Conservation (phyloP, 306 rosid genomes). For the Amphicarpaea edgeworthii region DNA sequence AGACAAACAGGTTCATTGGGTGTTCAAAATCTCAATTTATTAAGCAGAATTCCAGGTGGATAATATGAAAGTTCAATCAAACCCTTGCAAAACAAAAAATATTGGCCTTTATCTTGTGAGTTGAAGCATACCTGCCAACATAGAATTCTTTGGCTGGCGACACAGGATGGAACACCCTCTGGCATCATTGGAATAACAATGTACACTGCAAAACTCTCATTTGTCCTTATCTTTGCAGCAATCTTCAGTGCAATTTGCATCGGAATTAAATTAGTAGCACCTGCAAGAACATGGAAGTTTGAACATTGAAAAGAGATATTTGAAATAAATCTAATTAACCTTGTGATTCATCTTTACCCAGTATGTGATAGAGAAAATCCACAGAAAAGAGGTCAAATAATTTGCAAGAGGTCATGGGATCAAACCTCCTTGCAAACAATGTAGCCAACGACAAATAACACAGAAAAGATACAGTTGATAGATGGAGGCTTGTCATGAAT, state of each 20-base stretch:
- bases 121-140: conserved; percentile 91
- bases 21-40: conserved; percentile 6
- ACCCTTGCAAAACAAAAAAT: too few relatives aligned
- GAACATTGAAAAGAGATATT: conserved; percentile 16
- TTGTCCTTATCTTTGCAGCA: conserved; percentile 86
- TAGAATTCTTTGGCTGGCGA: conserved; percentile 91
- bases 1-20: neutral
- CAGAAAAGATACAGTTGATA: too few relatives aligned
- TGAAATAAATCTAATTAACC: conserved; percentile 14
- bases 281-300: conserved; percentile 56
- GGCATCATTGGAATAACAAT: conserved; percentile 99
- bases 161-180: conserved; percentile 93
- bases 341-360: conserved; percentile 25
- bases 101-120: conserved; percentile 35
- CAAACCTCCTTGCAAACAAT: too few relatives aligned
- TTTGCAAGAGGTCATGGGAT: neutral
- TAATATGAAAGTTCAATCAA: neutral
- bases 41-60: neutral
- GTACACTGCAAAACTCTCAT: conserved; percentile 92
- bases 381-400: neutral
- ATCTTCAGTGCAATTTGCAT: conserved; percentile 97
- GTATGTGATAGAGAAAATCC: conserved; percentile 29
- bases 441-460: too few relatives aligned
- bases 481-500: too few relatives aligned
- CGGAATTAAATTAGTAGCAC: conserved; percentile 97